Base-by-base conservation (phyloP, 306 rosid genomes). In the Cotoneaster glaucophyllus region DNA sequence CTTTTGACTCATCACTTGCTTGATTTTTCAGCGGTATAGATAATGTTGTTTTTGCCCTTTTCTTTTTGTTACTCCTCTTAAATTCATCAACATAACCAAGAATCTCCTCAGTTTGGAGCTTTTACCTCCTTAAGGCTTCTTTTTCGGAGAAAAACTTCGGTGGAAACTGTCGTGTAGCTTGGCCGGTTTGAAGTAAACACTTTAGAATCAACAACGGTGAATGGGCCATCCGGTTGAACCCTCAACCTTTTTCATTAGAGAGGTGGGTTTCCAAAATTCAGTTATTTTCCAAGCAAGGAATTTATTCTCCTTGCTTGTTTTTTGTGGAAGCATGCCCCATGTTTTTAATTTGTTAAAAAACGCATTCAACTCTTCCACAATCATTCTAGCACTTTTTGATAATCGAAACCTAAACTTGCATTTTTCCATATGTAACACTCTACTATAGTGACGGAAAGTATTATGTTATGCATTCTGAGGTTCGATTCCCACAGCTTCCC, bases 401-500 rank as follows among this genome's bases (percentile, higher is more conserved):
- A 50, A 1, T 56, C 62, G 11, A 56, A 56, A 18, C 58, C 58
- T 53, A 19, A 53, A 18, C 58, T 53, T 53, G 4, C 25, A 56
- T n/a, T 4, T 56, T n/a, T n/a, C 7, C 62, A 54, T 22, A 54
- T 54, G 3, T 3, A 6, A 7, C 41, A 0, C 2, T 37, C 2
- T 37, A 37, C 41, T 37, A 0, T 7, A 37, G 9, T 37, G 2
- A 37, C 9, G 9, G 2, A 37, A 37, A 37, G 9, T 37, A 37
- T 37, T 1, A 37, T 8, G 41, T 7, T 37, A 37, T 37, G 10
- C 41, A 37, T 37, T 37, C 0, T 37, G 9, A 34, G 2, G 41
- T 37, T 37, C 1, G 39, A 34, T 34, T 1, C 9, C 0, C 41
- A 37, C 2, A 0, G 9, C 9, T 7, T 37, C 0, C 41, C 0